Evolutionary conservation across 1,284 basidiomycete species (phyloP).

Genomic region (Puccinia brachypodii): DNA sequence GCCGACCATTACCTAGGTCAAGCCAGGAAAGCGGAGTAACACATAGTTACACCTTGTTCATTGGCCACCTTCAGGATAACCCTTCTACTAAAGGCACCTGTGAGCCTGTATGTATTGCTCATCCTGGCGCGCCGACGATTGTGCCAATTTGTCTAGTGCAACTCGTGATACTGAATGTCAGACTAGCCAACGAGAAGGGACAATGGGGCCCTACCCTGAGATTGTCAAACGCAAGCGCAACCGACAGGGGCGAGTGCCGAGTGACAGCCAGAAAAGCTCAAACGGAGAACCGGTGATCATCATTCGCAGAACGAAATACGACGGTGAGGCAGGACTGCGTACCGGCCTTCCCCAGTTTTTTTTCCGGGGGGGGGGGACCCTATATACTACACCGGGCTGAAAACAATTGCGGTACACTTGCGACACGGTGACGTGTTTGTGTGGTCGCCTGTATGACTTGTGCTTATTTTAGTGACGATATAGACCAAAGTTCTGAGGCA

Average conservation of each 20-base stretch:
- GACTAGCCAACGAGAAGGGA: background rate
- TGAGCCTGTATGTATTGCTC: background rate
- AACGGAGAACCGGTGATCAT: background rate
- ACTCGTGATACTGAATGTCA: background rate
- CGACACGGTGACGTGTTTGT: background rate
- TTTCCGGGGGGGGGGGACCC: too few species aligned
- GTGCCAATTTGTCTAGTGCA: background rate
- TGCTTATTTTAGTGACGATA: too few species aligned
- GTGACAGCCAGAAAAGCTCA: too few species aligned
- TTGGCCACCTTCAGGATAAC: too few species aligned
- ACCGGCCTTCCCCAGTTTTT: background rate
- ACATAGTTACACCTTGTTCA: too few species aligned
- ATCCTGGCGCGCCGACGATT: background rate
- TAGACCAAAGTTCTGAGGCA: too few species aligned
- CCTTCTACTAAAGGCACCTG: too few species aligned
- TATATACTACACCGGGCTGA: background rate
- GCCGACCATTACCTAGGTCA: too few species aligned
- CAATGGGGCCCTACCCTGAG: background rate
- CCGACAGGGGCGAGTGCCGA: background rate
- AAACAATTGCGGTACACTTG: background rate
- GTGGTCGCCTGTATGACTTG: background rate
- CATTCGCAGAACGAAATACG: background rate
- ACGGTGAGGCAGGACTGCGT: background rate
- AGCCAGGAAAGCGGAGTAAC: too few species aligned
- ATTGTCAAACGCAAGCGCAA: background rate